phyloP scores from a whole-genome alignment of 139 green algal species.

The Mesostigma viride region DNA sequence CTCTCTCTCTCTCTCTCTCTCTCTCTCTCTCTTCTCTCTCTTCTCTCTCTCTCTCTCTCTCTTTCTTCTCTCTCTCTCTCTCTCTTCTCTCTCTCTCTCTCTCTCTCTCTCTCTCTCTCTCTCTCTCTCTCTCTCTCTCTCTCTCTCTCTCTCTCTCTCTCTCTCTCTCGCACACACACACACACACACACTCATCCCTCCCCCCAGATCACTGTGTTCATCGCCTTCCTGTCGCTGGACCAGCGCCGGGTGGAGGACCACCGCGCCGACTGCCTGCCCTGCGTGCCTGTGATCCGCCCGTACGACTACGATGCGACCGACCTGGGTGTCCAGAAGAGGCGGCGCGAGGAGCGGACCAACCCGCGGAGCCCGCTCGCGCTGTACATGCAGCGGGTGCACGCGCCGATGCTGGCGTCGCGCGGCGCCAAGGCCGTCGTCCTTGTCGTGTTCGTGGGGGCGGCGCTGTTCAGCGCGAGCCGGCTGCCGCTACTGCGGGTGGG shows the following conservation, averaged over 20 bases:
- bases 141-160: too few relatives aligned
- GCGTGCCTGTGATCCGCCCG: background rate
- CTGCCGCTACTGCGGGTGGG: slow-evolving; percentile 31
- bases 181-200: too few relatives aligned
- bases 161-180: too few relatives aligned
- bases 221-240: slow-evolving; percentile 23
- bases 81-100: too few relatives aligned
- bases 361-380: background rate
- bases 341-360: background rate
- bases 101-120: too few relatives aligned
- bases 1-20: too few relatives aligned
- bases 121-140: too few relatives aligned
- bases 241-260: background rate
- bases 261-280: slow-evolving; percentile 25
- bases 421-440: slow-evolving; percentile 21
- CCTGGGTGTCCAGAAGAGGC: background rate
- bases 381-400: slow-evolving; percentile 20
- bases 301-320: background rate
- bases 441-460: slow-evolving; percentile 10
- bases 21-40: too few relatives aligned
- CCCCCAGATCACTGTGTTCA: slow-evolving; percentile 36
- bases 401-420: slow-evolving; percentile 1
- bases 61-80: too few relatives aligned
- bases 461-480: background rate
- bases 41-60: too few relatives aligned